Conservation (phyloP, 176 grass and related monocot genomes). For the Lolium multiflorum region DNA sequence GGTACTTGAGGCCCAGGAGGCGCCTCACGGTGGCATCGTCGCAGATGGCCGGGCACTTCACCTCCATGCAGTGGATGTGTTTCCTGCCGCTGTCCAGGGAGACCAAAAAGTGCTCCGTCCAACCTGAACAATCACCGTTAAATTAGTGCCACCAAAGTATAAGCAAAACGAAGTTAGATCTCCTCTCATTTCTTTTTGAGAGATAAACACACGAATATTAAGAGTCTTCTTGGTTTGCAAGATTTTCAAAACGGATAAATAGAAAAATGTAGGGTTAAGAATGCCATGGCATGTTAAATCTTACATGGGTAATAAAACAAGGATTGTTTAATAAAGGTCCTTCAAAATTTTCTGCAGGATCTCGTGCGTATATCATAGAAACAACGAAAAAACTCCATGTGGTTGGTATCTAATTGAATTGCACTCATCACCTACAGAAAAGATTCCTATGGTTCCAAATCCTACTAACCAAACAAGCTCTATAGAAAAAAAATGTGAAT, state of each 20-base stretch:
- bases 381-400: not conserved
- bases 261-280: not conserved
- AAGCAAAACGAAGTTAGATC: not conserved
- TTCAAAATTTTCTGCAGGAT: not conserved
- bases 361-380: not conserved
- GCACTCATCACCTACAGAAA: not conserved
- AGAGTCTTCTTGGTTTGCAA: not conserved
- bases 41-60: conserved; percentile 28
- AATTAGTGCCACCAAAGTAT: not conserved
- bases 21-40: not conserved
- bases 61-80: conserved; percentile 22
- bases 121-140: not conserved
- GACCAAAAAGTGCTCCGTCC: not conserved
- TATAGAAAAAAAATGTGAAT: not conserved
- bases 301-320: not conserved
- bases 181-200: not conserved
- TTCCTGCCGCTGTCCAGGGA: conserved; percentile 1
- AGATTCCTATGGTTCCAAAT: not conserved
- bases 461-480: not conserved
- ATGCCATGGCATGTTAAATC: no score
- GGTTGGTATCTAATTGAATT: not conserved
- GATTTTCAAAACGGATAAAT: not conserved
- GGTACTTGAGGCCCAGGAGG: conserved; percentile 2
- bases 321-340: not conserved
- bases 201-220: not conserved